A percentile compares a stretch with the other conserved stretches of the same genome.
Conservation (phyloP, 768 basidiomycete species). For the Pseudohyphozyma bogoriensis region DNA sequence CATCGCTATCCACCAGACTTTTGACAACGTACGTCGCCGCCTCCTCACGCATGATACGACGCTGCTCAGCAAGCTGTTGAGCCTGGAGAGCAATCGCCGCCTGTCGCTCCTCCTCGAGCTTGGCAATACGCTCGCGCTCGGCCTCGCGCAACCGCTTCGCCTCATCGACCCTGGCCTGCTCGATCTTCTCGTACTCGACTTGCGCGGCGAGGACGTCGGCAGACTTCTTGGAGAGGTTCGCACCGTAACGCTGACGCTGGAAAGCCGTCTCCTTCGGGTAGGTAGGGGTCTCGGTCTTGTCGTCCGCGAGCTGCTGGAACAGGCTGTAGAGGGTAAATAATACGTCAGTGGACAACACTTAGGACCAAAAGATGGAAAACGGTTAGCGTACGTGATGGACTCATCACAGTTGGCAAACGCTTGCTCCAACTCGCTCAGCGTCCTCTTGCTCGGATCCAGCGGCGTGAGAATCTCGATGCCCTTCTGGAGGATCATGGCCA, state of each 20-base stretch:
- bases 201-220: slow-evolving; percentile 49
- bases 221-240: slow-evolving; percentile 67
- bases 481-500: slow-evolving; percentile 97
- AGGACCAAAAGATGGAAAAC: neutral
- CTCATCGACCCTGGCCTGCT: slow-evolving; percentile 50
- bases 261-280: slow-evolving; percentile 81
- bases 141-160: slow-evolving; percentile 70
- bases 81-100: slow-evolving; percentile 60
- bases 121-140: slow-evolving; percentile 54
- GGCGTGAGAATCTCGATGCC: slow-evolving; percentile 79
- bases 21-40: slow-evolving; percentile 68
- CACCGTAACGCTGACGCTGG: slow-evolving; percentile 80
- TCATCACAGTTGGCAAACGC: slow-evolving; percentile 1
- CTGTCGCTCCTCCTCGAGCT: slow-evolving; percentile 52
- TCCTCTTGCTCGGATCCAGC: slow-evolving; percentile 35
- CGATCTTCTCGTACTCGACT: slow-evolving; percentile 31
- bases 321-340: slow-evolving; percentile 45
- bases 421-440: neutral
- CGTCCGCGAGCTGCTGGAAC: slow-evolving; percentile 71
- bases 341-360: neutral
- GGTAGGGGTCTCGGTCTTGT: slow-evolving; percentile 57
- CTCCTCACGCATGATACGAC: slow-evolving; percentile 63
- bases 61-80: slow-evolving; percentile 68
- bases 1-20: slow-evolving; percentile 62
- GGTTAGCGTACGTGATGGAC: neutral